These are phyloP conservation scores for Myriosclerotinia curreyana DNA, from an alignment of 2,329 filamentous ascomycete genomes.

Conservation along the genomic window DNA sequence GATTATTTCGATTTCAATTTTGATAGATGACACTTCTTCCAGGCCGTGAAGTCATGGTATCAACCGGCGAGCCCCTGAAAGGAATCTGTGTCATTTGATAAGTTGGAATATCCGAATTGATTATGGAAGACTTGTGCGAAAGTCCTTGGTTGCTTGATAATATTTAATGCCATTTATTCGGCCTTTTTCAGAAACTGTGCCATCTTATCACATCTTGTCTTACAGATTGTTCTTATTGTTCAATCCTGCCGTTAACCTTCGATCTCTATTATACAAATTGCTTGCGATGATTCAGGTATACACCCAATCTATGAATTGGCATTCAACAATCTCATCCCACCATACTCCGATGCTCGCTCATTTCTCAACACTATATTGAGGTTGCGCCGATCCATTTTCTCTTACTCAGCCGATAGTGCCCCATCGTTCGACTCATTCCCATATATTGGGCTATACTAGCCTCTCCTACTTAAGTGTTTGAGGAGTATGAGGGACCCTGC, in stretches of 20 bases:
- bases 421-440: neutral
- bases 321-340: no score
- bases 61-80: neutral
- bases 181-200: neutral
- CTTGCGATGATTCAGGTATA: no score
- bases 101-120: neutral
- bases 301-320: no score
- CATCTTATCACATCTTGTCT: no score
- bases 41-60: neutral
- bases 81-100: neutral
- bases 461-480: neutral
- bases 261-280: no score
- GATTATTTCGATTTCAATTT: neutral
- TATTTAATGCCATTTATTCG: no score
- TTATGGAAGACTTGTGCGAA: neutral
- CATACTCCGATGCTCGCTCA: no score
- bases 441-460: neutral
- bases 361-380: no score
- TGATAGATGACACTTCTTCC: no score
- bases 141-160: neutral
- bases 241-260: no score
- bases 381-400: neutral
- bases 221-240: no score
- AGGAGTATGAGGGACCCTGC: neutral
- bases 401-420: neutral